Conservation (phyloP, 768 basidiomycete genomes). For the Suillus subluteus region DNA sequence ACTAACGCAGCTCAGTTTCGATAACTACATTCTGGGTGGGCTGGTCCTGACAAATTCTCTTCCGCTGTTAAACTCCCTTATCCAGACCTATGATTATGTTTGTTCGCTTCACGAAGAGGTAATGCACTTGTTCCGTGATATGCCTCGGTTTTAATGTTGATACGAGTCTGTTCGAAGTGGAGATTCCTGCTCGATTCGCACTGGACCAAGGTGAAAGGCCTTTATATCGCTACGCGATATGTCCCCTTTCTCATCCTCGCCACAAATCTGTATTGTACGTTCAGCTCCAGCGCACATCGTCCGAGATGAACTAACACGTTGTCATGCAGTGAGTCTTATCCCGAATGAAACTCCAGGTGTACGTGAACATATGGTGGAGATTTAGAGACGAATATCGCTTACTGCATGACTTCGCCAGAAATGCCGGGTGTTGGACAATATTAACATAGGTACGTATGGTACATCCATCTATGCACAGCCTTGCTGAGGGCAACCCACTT, state of each 20-base stretch:
- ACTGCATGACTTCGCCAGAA: background rate
- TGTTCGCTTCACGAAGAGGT: background rate
- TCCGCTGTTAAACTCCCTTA: background rate
- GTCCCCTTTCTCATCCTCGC: background rate
- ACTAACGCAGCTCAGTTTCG: background rate
- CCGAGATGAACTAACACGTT: background rate
- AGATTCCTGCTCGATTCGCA: background rate
- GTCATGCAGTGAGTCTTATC: background rate
- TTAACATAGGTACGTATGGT: background rate
- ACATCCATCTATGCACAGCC: background rate
- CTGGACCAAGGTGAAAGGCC: background rate
- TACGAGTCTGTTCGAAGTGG: background rate
- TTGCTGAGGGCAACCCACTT: background rate
- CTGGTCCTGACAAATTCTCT: background rate
- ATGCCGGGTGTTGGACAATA: background rate
- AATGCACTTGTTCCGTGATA: background rate
- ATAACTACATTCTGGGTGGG: constrained; percentile 1
- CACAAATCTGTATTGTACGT: background rate
- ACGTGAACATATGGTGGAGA: background rate
- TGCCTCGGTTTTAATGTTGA: background rate
- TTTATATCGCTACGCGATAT: background rate
- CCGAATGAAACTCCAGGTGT: background rate
- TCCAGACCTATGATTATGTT: background rate
- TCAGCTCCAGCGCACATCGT: background rate
- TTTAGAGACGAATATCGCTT: background rate